Base-by-base conservation (phyloP, 2,329 filamentous ascomycete genomes). In the Colletotrichum sp. region DNA sequence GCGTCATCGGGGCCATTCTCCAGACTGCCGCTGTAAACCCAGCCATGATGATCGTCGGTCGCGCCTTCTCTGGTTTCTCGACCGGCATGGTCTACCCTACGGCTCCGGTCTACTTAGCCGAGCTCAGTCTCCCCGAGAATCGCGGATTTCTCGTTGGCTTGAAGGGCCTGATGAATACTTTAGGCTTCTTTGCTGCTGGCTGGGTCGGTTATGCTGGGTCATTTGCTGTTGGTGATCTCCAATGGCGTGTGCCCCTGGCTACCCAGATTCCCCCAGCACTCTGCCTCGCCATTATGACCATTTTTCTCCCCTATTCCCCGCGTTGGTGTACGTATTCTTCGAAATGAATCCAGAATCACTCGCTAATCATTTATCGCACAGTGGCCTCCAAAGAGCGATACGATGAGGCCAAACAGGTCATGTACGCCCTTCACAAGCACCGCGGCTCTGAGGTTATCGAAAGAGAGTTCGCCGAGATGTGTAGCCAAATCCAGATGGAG, bases 141-240 rank as follows among this genome's bases (percentile, higher is more conserved):
- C 76, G 80, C 11, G 80, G 75, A 1, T 77, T 78, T 31, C 70
- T 81, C 8, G 79, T 78, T 31, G 78, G 69, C 1, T 70, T 83
- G 9, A 81, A 83, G 62, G 83, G 81, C 1, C 75, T 83, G 47
- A 79, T 82, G 66, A 82, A 82, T 31, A 78, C 82, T 1, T 69
- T 83, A 8, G 85, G 84, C 6, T 85, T 81, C 63, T 81, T 83
- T 72, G 66, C 78, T 12, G 84, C 83, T 2, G 82, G 82, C 62
- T 86, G 84, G 83, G 81, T 86, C 58, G 84, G 84, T 5, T 85
- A 83, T 69, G 81, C 79, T 4, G 80, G 83, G 11, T 78, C 79
- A 0, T 84, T 80, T 66, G 79, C 79, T 1, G 24, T 71, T 11
- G 80, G 80, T 0, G 76, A 81, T 57, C 55, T 75, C 1, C 80